A percentile compares a stretch with the other conserved stretches of the same genome.
Conservation (phyloP, 2,329 filamentous ascomycete genomes). For the Xylaria sp. region DNA sequence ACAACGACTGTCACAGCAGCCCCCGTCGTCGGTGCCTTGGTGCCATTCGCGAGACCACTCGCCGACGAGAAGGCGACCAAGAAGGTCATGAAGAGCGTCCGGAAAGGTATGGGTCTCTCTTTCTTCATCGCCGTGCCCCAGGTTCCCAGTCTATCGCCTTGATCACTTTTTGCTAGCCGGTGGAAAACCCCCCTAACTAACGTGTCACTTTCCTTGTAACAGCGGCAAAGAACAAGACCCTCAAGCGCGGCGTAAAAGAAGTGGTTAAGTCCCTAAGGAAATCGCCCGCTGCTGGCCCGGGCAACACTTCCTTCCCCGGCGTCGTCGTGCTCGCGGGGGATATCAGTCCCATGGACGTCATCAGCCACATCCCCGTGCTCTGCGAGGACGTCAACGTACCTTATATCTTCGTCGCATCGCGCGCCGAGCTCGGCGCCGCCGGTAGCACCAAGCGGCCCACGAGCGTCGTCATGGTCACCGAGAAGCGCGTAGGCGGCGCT, state of each 20-base stretch:
- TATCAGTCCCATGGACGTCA: constrained; percentile 98
- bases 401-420: constrained; percentile 93
- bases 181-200: constrained; percentile 38
- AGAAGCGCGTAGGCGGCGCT: constrained; percentile 56
- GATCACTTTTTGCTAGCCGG: not conserved
- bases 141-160: not conserved
- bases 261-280: constrained; percentile 98
- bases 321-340: constrained; percentile 95
- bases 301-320: constrained; percentile 71
- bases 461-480: constrained; percentile 90
- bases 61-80: constrained; percentile 80
- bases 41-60: constrained; percentile 85
- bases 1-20: constrained; percentile 55
- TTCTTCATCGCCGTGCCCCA: constrained; percentile 11
- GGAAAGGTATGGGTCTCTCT: constrained; percentile 60
- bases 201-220: constrained; percentile 36
- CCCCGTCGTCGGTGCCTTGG: constrained; percentile 68
- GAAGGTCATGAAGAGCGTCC: constrained; percentile 68
- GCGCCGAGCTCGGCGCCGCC: constrained; percentile 92
- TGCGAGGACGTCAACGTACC: constrained; percentile 98
- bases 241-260: constrained; percentile 98
- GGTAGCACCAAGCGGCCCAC: constrained; percentile 96
- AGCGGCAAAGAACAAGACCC: constrained; percentile 95
- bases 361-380: constrained; percentile 95
- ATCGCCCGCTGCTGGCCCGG: constrained; percentile 76